Conservation (phyloP, 306 rosid species). For the Inga oerstediana region DNA sequence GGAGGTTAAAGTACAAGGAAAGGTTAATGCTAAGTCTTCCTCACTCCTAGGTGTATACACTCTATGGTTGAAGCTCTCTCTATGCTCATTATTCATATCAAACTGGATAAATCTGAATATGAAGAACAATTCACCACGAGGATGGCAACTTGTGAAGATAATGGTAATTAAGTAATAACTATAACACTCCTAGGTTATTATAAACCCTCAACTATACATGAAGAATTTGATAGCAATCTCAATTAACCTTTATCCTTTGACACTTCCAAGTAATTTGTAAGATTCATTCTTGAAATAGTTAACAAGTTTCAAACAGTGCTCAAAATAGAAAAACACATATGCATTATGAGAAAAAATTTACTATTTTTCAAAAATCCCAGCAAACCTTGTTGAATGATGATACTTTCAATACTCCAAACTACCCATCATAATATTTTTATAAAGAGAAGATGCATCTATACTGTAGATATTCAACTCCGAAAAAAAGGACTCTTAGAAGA, state of each 20-base stretch:
- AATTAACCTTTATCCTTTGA: not conserved
- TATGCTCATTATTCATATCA: not conserved
- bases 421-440: not conserved
- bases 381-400: not conserved
- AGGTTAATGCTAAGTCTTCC: not conserved
- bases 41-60: not conserved
- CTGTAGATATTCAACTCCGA: not conserved
- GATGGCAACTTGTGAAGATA: not conserved
- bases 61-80: not conserved
- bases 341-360: too few relatives aligned
- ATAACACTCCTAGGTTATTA: not conserved
- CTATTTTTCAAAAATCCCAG: not conserved
- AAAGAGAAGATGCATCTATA: not conserved
- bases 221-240: not conserved
- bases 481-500: not conserved
- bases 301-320: not conserved
- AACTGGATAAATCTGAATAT: not conserved
- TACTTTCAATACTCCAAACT: not conserved
- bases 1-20: not conserved
- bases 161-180: not conserved
- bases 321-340: not conserved
- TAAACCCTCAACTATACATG: not conserved
- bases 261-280: not conserved
- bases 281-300: not conserved
- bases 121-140: not conserved